phyloP scores from a whole-genome alignment of 2,329 filamentous ascomycete genomes.

The Knoxdaviesia capensis region DNA sequence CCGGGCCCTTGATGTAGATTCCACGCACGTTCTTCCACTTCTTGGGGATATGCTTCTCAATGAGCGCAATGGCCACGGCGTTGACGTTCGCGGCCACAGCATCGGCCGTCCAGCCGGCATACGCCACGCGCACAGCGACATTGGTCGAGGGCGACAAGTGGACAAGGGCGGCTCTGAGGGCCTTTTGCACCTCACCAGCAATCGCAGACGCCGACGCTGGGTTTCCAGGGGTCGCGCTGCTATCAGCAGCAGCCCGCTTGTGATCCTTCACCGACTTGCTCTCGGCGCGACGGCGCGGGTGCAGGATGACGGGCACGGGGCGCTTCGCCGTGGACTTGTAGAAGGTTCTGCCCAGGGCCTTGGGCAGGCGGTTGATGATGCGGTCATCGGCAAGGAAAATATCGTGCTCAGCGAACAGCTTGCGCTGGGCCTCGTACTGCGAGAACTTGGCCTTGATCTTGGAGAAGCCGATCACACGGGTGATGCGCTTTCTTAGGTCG shows the following conservation, averaged over 20 bases:
- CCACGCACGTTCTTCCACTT: slow-evolving; percentile 74
- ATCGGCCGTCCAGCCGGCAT: slow-evolving; percentile 51
- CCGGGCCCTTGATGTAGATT: slow-evolving; percentile 77
- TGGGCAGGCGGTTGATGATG: slow-evolving; percentile 54
- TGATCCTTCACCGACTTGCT: slow-evolving; percentile 23
- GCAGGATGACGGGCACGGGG: slow-evolving; percentile 64
- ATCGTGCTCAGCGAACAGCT: slow-evolving; percentile 72
- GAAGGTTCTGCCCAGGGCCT: slow-evolving; percentile 75
- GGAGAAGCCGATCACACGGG: slow-evolving; percentile 57
- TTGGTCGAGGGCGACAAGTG: slow-evolving; percentile 61
- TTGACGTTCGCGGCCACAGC: slow-evolving; percentile 66
- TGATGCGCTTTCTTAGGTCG: slow-evolving; percentile 45
- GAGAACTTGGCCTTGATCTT: slow-evolving; percentile 73
- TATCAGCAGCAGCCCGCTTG: slow-evolving; percentile 24
- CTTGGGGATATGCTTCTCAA: slow-evolving; percentile 64
- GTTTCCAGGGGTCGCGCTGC: slow-evolving; percentile 15
- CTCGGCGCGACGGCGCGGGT: slow-evolving; percentile 8
- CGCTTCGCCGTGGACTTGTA: slow-evolving; percentile 70
- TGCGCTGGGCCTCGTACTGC: slow-evolving; percentile 70
- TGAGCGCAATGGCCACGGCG: slow-evolving; percentile 46
- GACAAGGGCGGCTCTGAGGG: slow-evolving; percentile 58
- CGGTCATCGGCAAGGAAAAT: slow-evolving; percentile 86
- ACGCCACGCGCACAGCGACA: slow-evolving; percentile 62
- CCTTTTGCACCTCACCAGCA: slow-evolving; percentile 62
- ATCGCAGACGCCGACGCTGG: slow-evolving; percentile 42